Percentiles rank a stretch among this genome's conserved stretches.
phyloP scores from a whole-genome alignment of 257 asterid species.

The Leonotis leonurus region DNA sequence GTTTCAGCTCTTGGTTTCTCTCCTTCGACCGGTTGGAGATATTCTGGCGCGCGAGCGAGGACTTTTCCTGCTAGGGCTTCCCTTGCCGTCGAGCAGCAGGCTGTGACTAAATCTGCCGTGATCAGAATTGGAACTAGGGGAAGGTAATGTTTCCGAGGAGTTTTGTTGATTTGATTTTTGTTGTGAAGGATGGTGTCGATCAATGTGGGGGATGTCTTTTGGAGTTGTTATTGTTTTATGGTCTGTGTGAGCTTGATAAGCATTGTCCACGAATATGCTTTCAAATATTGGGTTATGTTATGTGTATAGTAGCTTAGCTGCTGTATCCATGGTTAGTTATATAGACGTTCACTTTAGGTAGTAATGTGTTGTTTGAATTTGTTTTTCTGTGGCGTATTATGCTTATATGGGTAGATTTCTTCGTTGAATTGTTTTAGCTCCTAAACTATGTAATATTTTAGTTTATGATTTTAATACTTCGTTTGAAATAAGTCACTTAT shows the following conservation, averaged over 20 bases:
- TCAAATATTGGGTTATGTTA: not conserved
- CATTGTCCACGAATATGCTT: too few species aligned
- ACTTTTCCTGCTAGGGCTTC: constrained; percentile 43
- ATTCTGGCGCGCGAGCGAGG: constrained; percentile 21
- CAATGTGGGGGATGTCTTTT: not conserved
- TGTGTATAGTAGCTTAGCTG: not conserved
- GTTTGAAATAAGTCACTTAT: not conserved
- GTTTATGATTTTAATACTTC: not conserved
- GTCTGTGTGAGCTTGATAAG: not conserved
- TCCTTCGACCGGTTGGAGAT: constrained; percentile 21
- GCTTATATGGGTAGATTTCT: constrained; percentile 10
- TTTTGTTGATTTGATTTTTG: not conserved
- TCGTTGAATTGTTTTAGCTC: constrained; percentile 12
- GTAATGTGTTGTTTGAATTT: not conserved
- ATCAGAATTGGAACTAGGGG: constrained; percentile 92
- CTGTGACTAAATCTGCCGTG: constrained; percentile 58
- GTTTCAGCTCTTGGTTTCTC: constrained; percentile 42
- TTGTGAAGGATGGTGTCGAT: not conserved
- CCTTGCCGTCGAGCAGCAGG: constrained; percentile 49
- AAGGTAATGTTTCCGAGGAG: constrained; percentile 41
- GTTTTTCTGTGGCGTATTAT: not conserved
- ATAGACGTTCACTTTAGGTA: not conserved
- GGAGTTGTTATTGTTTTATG: not conserved
- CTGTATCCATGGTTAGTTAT: not conserved
- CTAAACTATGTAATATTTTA: not conserved